Base-by-base conservation (phyloP, 208 protist species). In the Trypanosoma mega region DNA sequence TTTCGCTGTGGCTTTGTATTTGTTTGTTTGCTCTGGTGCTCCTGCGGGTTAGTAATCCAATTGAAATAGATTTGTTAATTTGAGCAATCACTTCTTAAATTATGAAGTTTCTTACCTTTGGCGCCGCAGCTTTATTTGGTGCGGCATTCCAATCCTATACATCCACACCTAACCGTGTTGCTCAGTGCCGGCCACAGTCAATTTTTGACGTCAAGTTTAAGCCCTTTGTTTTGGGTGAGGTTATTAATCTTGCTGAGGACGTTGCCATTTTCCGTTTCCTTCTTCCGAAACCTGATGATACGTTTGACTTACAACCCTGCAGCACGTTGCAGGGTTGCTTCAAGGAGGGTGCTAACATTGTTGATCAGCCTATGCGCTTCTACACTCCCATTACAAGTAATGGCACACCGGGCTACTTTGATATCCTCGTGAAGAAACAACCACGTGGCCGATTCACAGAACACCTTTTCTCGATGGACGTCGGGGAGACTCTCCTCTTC, bases 331-430 rank as follows among this genome's bases (percentile, higher is more conserved):
- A 94, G 74, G 84, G 78, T 0, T 82, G 82, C 64, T 85, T 90
- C 74, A 89, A 90, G 63, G 71, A 88, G 48, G 85, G 89, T 57
- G 30, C 63, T 1, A 93, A 94, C 63, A 83, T 90, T 37, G 76
- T 85, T 12, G 85, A 93, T 48, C 70, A 88, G 71, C 86, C 86
- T 3, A 88, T 92, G 75, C 89, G 92, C 46, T 90, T 92, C 46
- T 97, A 97, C 71, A 97, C 92, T 8, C 92, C 92, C 37, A 90
- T 94, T 70, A 93, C 87, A 8, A 60, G 70, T 12, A 93, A 92
- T 78, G 86, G 79, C 24, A 87, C 82, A 26, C 86, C 90, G 59
- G 92, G 92, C 50, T 87, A 93, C 64, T 94, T 97, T 66, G 87
- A 96, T 58, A 74, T 94, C 24, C 74, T 97, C 31, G 78, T 97